Evolutionary conservation across 768 basidiomycete genomes (phyloP), one percentile per base, ranked within the genome.

Genomic region (Lactarius trivialis): DNA sequence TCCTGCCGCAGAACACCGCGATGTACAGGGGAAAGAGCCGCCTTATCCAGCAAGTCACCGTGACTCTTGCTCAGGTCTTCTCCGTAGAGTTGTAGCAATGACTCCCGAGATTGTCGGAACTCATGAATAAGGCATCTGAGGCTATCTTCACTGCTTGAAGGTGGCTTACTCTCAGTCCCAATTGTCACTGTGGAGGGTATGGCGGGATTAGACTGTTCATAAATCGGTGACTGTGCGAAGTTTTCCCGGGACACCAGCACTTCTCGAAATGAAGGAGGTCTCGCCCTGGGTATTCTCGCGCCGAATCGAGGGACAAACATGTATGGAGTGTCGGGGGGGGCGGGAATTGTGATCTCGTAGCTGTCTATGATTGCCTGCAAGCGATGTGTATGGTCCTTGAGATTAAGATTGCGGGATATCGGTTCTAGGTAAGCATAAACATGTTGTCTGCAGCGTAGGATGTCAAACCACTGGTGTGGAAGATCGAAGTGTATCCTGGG

Each of bases 41-140:
- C 1, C 7, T 21, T 45, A 19, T 12, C 24, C 3, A 9, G 33
- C 4, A 6, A 50, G 15, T 8, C 41, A 0, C 4, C 4, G 12
- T 37, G 4, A 28, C 61, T 63, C 14, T 17, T 53, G 19, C 24
- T 4, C 41, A 62, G 37, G 2, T 58, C 61, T 28, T 45, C 50
- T 32, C 61, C 61, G 7, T 63, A 63, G 2, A 36, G 51, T 4
- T 15, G 50, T 37, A 58, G 26, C 28, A 54, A 54, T 2, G 12
- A 30, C 5, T 30, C 30, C 15, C 11, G 52, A 34, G 61, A 58
- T 8, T 9, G 2, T 45, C 5, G 50, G 14, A 63, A n/a, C 21
- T 63, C 61, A 3, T 53, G 26, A 11, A 63, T 58, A 3, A 63
- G 49, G 2, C 1, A 15, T 4, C 24, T 4, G 11, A 58, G 43